Conservation (phyloP, 176 grass and related monocot genomes). For the Canna indica region DNA sequence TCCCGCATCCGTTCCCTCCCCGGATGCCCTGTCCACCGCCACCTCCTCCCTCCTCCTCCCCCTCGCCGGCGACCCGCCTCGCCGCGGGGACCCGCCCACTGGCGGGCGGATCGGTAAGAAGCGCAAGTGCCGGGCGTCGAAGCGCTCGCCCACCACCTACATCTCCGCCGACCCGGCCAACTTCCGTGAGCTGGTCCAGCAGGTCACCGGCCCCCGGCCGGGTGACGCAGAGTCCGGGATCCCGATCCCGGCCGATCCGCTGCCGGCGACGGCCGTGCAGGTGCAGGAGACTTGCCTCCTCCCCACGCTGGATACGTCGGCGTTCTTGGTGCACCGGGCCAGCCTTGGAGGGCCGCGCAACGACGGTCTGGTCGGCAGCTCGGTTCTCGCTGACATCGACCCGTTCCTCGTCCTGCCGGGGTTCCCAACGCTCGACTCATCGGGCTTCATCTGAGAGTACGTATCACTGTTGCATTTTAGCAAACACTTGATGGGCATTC, state of each 20-base stretch:
- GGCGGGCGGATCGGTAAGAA: conserved; percentile 38
- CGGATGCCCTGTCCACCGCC: not conserved
- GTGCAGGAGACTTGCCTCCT: conserved; percentile 10
- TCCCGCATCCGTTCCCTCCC: not conserved
- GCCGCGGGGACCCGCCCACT: not conserved
- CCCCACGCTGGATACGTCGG: conserved; percentile 41
- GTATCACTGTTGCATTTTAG: not conserved
- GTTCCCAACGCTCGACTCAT: conserved; percentile 83
- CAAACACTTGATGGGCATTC: not conserved
- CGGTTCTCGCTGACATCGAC: conserved; percentile 17
- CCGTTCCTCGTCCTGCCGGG: conserved; percentile 16
- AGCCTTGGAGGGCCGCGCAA: not conserved
- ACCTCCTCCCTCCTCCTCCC: not conserved
- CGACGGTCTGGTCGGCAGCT: not conserved
- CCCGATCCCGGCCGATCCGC: not conserved
- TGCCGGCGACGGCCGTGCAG: not conserved
- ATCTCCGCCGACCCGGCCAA: conserved; percentile 71
- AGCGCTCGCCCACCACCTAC: conserved; percentile 68
- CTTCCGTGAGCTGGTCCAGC: conserved; percentile 83
- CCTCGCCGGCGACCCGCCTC: not conserved
- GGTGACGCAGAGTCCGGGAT: not conserved
- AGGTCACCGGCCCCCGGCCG: conserved; percentile 43
- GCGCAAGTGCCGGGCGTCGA: conserved; percentile 45
- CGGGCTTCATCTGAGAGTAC: conserved; percentile 38
- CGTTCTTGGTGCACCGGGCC: conserved; percentile 18